These are phyloP conservation scores for Epichloe gansuensis DNA, from an alignment of 2,329 filamentous ascomycete genomes.

Conservation along the genomic window DNA sequence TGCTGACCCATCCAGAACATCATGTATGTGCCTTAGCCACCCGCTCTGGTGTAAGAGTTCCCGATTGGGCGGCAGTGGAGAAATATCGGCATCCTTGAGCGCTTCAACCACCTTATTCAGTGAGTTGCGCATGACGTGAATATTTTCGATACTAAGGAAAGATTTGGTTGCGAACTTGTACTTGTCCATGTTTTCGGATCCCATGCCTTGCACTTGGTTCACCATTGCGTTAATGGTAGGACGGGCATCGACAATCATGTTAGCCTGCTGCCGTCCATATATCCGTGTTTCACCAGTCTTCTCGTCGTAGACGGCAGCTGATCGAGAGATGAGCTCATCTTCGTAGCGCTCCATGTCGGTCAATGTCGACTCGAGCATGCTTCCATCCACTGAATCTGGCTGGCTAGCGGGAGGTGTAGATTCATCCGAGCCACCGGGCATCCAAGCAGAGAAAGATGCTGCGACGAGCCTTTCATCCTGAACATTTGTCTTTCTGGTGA, in stretches of 20 bases:
- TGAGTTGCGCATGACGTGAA: constrained; percentile 93
- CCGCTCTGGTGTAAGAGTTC: constrained; percentile 71
- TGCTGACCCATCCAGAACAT: constrained; percentile 70
- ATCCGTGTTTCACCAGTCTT: constrained; percentile 51
- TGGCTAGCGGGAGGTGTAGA: constrained; percentile 31
- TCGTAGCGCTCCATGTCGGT: constrained; percentile 53
- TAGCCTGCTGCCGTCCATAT: constrained; percentile 86
- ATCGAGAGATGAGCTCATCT: constrained; percentile 46
- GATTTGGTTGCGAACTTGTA: constrained; percentile 86
- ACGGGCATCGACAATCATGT: constrained; percentile 89
- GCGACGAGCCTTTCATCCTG: constrained; percentile 91
- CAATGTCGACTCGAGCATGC: constrained; percentile 33
- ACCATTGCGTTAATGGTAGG: constrained; percentile 89
- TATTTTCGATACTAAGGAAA: constrained; percentile 94
- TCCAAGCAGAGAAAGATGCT: constrained; percentile 59
- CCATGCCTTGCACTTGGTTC: constrained; percentile 85
- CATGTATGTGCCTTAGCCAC: constrained; percentile 82
- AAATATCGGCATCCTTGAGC: constrained; percentile 84
- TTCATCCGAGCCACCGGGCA: constrained; percentile 21
- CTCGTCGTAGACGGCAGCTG: constrained; percentile 35
- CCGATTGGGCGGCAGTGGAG: constrained; percentile 66
- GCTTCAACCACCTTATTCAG: constrained; percentile 78
- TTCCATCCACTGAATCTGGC: constrained; percentile 29
- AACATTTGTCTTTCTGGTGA: constrained; percentile 77
- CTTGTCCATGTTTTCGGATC: constrained; percentile 95